Conservation (phyloP, 345 rosid genomes). For the Salix exigua region DNA sequence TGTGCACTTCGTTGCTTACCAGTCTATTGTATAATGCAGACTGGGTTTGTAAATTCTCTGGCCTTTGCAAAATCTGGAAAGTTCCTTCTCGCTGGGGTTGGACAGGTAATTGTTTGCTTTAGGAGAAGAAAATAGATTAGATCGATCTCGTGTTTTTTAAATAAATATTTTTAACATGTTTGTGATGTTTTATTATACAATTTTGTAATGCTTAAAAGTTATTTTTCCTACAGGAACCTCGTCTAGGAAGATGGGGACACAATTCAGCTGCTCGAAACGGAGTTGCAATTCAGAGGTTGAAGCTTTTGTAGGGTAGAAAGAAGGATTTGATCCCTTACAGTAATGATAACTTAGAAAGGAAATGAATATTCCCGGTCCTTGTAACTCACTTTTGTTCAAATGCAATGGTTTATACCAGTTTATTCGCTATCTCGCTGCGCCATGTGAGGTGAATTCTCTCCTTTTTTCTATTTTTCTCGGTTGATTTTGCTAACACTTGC, state of each 20-base stretch:
- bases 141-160: background rate
- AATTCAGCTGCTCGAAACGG: slow-evolving; percentile 61
- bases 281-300: slow-evolving; percentile 64
- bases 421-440: background rate
- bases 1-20: background rate
- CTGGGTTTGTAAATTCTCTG: slow-evolving; percentile 88
- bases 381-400: slow-evolving; percentile 12
- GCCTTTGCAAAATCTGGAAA: slow-evolving; percentile 86
- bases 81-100: slow-evolving; percentile 85
- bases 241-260: slow-evolving; percentile 90
- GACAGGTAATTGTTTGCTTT: slow-evolving; percentile 48
- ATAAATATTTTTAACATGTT: background rate
- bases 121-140: background rate
- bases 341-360: slow-evolving; percentile 14
- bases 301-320: slow-evolving; percentile 36
- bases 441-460: background rate
- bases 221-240: slow-evolving; percentile 61
- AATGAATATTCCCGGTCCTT: slow-evolving; percentile 2
- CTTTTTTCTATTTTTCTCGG: background rate
- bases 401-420: slow-evolving; percentile 2
- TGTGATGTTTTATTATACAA: background rate
- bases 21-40: slow-evolving; percentile 37
- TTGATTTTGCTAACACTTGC: background rate
- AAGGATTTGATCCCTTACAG: slow-evolving; percentile 8
- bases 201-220: background rate